A percentile compares a stretch with the other conserved stretches of the same genome.
These are phyloP conservation scores for Erythrobasidium yunnanense DNA, from an alignment of 768 basidiomycete species.

Conservation along the genomic window DNA sequence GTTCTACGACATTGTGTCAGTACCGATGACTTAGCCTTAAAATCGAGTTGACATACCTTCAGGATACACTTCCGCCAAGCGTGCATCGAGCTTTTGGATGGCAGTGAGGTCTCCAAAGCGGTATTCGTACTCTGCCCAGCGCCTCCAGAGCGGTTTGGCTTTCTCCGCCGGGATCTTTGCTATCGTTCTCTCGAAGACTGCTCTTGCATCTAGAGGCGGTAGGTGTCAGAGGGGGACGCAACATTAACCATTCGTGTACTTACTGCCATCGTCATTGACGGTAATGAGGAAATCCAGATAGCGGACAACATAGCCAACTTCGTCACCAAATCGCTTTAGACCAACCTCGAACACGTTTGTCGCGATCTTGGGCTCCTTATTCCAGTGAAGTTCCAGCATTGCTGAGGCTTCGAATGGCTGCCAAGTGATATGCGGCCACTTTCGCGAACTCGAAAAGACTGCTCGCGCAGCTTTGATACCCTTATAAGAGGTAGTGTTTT, in stretches of 20 bases:
- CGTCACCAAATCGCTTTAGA: slow-evolving; percentile 69
- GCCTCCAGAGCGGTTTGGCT: slow-evolving; percentile 81
- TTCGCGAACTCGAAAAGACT: slow-evolving; percentile 71
- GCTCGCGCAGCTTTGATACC: slow-evolving; percentile 66
- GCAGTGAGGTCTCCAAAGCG: slow-evolving; percentile 85
- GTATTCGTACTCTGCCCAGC: slow-evolving; percentile 91
- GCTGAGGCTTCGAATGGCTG: slow-evolving; percentile 86
- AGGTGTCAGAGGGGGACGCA: not conserved
- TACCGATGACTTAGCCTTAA: not conserved
- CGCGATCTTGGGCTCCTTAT: slow-evolving; percentile 65
- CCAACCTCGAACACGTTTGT: slow-evolving; percentile 90
- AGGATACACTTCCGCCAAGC: slow-evolving; percentile 78
- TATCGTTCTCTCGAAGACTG: slow-evolving; percentile 83
- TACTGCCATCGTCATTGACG: slow-evolving; percentile 90
- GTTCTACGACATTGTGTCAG: slow-evolving; percentile 49
- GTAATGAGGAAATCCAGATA: slow-evolving; percentile 88
- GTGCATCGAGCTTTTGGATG: slow-evolving; percentile 74
- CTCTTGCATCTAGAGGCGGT: slow-evolving; percentile 65
- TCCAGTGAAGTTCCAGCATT: slow-evolving; percentile 84
- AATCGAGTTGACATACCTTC: slow-evolving; percentile 50
- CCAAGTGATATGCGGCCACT: slow-evolving; percentile 54
- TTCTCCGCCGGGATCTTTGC: slow-evolving; percentile 59
- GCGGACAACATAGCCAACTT: slow-evolving; percentile 59
- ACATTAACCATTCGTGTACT: slow-evolving; percentile 43
- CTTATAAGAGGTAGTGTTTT: slow-evolving; percentile 32